Evolutionary conservation across 2,329 filamentous ascomycete species (phyloP).

Genomic region (Aspergillus arachidicola): DNA sequence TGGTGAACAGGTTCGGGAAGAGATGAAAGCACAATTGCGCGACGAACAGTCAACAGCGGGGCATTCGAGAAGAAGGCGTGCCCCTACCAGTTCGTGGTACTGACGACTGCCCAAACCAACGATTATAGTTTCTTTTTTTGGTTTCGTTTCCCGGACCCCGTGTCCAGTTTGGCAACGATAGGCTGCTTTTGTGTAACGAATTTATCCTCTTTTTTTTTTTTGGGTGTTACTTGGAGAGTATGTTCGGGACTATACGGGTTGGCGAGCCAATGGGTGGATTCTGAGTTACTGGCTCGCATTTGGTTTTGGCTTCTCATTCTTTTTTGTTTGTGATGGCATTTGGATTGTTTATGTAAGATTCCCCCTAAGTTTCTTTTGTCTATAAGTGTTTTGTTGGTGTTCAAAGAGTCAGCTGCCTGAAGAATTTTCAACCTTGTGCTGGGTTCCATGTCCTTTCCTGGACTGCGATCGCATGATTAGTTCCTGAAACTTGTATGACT

Average conservation of each 20-base stretch:
- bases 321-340: slow-evolving; percentile 15
- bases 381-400: slow-evolving; percentile 15
- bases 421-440: slow-evolving; percentile 6
- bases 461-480: slow-evolving; percentile 10
- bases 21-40: slow-evolving; percentile 35
- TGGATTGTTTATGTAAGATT: slow-evolving; percentile 16
- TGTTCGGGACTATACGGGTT: slow-evolving; percentile 17
- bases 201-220: slow-evolving; percentile 11
- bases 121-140: slow-evolving; percentile 7
- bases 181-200: slow-evolving; percentile 15
- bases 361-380: slow-evolving; percentile 16
- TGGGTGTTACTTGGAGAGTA: slow-evolving; percentile 13
- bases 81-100: slow-evolving; percentile 32
- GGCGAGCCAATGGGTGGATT: slow-evolving; percentile 17
- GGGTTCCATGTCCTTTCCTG: slow-evolving; percentile 2
- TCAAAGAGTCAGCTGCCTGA: slow-evolving; percentile 14
- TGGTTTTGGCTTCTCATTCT: slow-evolving; percentile 3
- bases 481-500: slow-evolving; percentile 4
- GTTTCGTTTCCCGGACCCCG: background rate
- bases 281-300: slow-evolving; percentile 9
- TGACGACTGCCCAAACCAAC: slow-evolving; percentile 18
- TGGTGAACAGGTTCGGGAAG: slow-evolving; percentile 48
- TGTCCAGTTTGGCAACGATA: background rate
- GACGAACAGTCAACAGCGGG: slow-evolving; percentile 13
- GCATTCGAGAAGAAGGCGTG: slow-evolving; percentile 14